These are phyloP conservation scores for Boletellus sp. DNA, from an alignment of 768 basidiomycete species.

Conservation along the genomic window DNA sequence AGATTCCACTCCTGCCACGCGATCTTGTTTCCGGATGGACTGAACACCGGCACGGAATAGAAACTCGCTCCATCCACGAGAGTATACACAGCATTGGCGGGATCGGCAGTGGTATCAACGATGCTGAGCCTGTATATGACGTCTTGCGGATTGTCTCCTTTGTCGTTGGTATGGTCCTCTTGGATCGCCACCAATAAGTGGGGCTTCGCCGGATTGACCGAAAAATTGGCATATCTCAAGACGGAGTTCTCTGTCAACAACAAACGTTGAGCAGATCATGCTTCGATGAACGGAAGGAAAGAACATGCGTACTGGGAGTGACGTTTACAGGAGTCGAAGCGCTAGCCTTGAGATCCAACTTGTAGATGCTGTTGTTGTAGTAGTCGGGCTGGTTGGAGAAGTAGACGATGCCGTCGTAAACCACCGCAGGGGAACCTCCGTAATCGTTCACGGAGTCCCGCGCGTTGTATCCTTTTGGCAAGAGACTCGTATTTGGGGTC, in stretches of 20 bases:
- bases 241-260: slow-evolving; percentile 7
- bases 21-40: slow-evolving; percentile 50
- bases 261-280: background rate
- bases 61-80: slow-evolving; percentile 59
- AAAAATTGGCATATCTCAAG: slow-evolving; percentile 44
- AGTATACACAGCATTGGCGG: slow-evolving; percentile 35
- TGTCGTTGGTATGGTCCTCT: slow-evolving; percentile 58
- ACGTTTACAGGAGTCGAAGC: slow-evolving; percentile 31
- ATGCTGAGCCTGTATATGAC: slow-evolving; percentile 49
- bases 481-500: slow-evolving; percentile 42
- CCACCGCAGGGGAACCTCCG: slow-evolving; percentile 58
- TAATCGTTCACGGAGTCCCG: slow-evolving; percentile 63
- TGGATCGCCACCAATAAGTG: slow-evolving; percentile 53
- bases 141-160: slow-evolving; percentile 32
- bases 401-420: slow-evolving; percentile 45
- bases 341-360: slow-evolving; percentile 25
- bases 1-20: slow-evolving; percentile 64
- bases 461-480: slow-evolving; percentile 50
- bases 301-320: slow-evolving; percentile 48
- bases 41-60: slow-evolving; percentile 56
- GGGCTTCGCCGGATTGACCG: slow-evolving; percentile 47
- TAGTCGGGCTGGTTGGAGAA: slow-evolving; percentile 50
- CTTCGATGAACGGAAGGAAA: background rate
- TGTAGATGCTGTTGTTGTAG: slow-evolving; percentile 43
- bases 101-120: slow-evolving; percentile 43